Evolutionary conservation across 2,329 filamentous ascomycete genomes (phyloP).

Genomic region (Cladophialophora immunda): DNA sequence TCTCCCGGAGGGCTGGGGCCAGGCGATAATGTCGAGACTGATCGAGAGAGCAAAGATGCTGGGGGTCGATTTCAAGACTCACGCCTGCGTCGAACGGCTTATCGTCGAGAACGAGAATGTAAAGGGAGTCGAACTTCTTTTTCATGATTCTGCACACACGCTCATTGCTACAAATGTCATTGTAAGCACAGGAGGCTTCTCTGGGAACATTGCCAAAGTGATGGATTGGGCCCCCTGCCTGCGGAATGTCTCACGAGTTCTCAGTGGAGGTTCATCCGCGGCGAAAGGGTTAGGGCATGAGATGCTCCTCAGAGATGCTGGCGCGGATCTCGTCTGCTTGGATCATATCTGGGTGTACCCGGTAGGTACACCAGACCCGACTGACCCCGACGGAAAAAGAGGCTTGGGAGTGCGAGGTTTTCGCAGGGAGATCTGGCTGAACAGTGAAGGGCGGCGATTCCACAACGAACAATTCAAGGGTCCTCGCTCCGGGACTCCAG

Average conservation of each 20-base stretch:
- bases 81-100: neutral
- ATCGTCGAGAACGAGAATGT: neutral
- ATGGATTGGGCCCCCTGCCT: neutral
- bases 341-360: constrained; percentile 12
- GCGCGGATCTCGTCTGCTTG: neutral
- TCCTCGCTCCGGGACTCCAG: neutral
- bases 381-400: neutral
- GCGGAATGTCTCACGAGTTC: neutral
- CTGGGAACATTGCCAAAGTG: neutral
- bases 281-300: constrained; percentile 6
- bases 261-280: neutral
- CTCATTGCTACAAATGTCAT: constrained; percentile 4
- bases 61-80: neutral
- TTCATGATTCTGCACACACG: neutral
- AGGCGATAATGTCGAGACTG: neutral
- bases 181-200: constrained; percentile 8
- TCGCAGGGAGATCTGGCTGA: constrained; percentile 4
- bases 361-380: constrained; percentile 7
- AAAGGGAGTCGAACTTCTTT: neutral
- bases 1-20: constrained; percentile 12
- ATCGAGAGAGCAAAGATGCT: neutral
- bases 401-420: constrained; percentile 5
- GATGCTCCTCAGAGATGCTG: constrained; percentile 6
- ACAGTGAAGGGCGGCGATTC: constrained; percentile 2
- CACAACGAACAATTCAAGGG: constrained; percentile 10